Evolutionary conservation across 2,329 filamentous ascomycete species (phyloP).

Genomic region (Orbilia ellipsospora): DNA sequence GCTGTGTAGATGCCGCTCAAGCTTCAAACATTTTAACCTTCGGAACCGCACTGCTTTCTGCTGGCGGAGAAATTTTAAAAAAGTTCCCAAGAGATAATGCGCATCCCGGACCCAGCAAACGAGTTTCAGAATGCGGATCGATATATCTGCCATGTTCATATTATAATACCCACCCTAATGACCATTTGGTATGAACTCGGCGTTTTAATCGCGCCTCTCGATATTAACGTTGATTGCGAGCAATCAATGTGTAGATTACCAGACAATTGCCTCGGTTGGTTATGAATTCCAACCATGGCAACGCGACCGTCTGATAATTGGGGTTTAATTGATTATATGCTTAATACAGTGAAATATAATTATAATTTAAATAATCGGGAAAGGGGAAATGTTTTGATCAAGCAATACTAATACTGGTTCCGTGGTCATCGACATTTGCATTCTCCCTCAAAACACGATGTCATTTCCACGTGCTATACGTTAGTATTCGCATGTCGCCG

Average conservation of each 20-base stretch:
- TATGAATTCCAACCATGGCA: too few species aligned
- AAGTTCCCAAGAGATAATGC: background rate
- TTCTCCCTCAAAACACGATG: too few species aligned
- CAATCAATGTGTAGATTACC: constrained; percentile 26
- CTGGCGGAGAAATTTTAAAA: constrained; percentile 9
- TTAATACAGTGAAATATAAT: too few species aligned
- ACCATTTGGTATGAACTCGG: constrained; percentile 26
- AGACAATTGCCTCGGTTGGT: constrained; percentile 20
- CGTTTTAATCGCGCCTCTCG: constrained; percentile 26
- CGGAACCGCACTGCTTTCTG: constrained; percentile 14
- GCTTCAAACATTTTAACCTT: constrained; percentile 19
- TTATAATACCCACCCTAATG: background rate
- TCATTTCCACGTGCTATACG: too few species aligned
- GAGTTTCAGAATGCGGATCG: constrained; percentile 27
- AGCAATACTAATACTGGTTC: too few species aligned
- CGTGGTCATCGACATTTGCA: too few species aligned
- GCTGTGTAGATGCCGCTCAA: constrained; percentile 54
- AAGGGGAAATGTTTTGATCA: too few species aligned
- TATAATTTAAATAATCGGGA: too few species aligned
- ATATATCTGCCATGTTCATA: constrained; percentile 18
- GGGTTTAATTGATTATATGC: too few species aligned
- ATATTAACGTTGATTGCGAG: constrained; percentile 53
- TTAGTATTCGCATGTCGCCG: too few species aligned
- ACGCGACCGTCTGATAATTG: too few species aligned
- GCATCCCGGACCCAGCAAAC: constrained; percentile 6